Percentiles rank a stretch among this genome's conserved stretches.
Conservation (phyloP, 2,329 filamentous ascomycete genomes). For the Xylariaceae sp. region DNA sequence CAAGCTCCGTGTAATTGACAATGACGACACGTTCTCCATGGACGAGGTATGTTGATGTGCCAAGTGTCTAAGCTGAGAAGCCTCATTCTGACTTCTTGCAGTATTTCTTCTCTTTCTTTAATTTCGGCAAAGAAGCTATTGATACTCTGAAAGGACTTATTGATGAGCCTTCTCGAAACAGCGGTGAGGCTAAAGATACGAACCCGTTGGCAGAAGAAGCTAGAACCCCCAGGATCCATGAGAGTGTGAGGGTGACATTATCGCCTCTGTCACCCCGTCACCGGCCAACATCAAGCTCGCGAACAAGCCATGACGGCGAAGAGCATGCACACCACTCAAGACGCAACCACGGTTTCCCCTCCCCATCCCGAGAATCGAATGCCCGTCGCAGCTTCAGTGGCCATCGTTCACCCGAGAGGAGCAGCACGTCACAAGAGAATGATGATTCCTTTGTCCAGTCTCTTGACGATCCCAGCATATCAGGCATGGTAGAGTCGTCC, state of each 20-base stretch:
- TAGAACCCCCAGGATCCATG: constrained; percentile 44
- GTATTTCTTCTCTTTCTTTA: constrained; percentile 98
- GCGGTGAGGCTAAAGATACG: constrained; percentile 10
- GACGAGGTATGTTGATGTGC: constrained; percentile 79
- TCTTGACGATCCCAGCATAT: constrained; percentile 66
- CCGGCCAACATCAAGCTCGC: constrained; percentile 45
- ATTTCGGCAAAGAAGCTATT: constrained; percentile 75
- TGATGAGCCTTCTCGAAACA: constrained; percentile 52
- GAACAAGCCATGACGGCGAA: constrained; percentile 48
- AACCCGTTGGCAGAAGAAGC: constrained; percentile 13
- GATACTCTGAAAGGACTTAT: constrained; percentile 69
- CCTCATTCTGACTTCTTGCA: constrained; percentile 34
- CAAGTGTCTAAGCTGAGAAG: background rate
- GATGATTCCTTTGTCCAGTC: constrained; percentile 71
- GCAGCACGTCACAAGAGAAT: constrained; percentile 42
- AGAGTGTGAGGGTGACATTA: constrained; percentile 58
- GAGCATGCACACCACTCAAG: constrained; percentile 46
- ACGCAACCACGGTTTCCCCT: constrained; percentile 48
- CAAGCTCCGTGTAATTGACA: constrained; percentile 88
- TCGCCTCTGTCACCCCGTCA: constrained; percentile 43
- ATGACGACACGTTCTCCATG: constrained; percentile 88
- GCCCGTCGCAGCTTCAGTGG: constrained; percentile 60
- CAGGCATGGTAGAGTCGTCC: constrained; percentile 62
- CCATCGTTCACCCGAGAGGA: constrained; percentile 46
- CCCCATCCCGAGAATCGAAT: constrained; percentile 36